Conservation (phyloP, 1,284 basidiomycete species). For the Hemileia vastatrix region DNA sequence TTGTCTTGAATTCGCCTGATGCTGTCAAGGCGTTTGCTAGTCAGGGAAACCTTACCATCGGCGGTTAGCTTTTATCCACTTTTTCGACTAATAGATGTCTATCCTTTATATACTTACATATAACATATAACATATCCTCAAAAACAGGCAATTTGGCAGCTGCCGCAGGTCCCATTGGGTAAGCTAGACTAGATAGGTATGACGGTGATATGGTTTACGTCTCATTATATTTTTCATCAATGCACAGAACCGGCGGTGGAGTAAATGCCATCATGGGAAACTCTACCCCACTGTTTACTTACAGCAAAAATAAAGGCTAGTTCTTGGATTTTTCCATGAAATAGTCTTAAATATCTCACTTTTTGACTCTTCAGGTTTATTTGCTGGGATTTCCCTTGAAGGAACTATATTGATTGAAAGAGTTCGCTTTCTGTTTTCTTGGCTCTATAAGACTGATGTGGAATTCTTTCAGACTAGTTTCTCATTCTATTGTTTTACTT, state of each 20-base stretch:
- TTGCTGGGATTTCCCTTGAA: constrained; percentile 87
- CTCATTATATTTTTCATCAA: too few species aligned
- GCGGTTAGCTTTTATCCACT: constrained; percentile 48
- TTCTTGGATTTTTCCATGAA: constrained; percentile 12
- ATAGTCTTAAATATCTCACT: constrained; percentile 13
- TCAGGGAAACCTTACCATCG: constrained; percentile 92
- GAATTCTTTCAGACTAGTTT: background rate
- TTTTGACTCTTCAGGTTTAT: constrained; percentile 60
- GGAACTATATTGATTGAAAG: constrained; percentile 90
- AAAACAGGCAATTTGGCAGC: constrained; percentile 14
- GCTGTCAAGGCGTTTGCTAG: constrained; percentile 89
- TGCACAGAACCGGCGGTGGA: constrained; percentile 86
- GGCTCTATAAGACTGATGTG: background rate
- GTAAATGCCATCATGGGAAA: constrained; percentile 78
- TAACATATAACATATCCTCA: background rate
- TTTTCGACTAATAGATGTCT: constrained; percentile 25
- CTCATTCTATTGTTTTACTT: background rate
- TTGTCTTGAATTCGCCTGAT: constrained; percentile 93
- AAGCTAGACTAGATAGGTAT: too few species aligned
- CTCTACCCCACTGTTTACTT: constrained; percentile 94
- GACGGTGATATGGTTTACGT: too few species aligned
- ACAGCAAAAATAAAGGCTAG: constrained; percentile 84
- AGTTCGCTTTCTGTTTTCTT: constrained; percentile 48
- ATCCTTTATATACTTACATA: background rate
- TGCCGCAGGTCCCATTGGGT: constrained; percentile 81